These are phyloP conservation scores for Cucumis cinereus DNA, from an alignment of 306 rosid species.

Conservation along the genomic window DNA sequence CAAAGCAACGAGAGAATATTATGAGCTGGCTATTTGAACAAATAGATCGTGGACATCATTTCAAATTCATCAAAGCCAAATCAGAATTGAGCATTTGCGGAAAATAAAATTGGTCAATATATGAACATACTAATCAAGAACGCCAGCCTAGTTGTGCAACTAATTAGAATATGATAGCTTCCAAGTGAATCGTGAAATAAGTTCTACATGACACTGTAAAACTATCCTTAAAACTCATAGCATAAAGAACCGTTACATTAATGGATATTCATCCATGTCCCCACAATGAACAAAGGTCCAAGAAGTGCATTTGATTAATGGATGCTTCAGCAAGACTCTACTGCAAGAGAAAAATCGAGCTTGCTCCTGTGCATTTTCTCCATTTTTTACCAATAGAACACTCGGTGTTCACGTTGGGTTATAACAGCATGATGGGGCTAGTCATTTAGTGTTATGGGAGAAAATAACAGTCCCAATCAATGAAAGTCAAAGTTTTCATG, in stretches of 20 bases:
- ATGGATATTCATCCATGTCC: neutral
- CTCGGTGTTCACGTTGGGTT: neutral
- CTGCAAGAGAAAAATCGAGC: neutral
- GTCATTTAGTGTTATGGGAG: neutral
- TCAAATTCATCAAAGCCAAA: neutral
- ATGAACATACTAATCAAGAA: neutral
- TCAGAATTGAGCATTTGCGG: neutral
- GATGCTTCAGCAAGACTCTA: neutral
- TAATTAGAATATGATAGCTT: neutral
- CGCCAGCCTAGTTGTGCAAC: neutral
- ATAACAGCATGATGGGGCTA: neutral
- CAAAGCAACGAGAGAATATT: slow-evolving; percentile 6
- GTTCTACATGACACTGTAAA: neutral
- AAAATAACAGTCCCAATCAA: neutral
- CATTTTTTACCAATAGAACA: neutral
- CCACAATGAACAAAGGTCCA: neutral
- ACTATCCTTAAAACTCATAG: neutral
- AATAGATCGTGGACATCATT: neutral
- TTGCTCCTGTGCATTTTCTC: neutral
- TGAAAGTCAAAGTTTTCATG: neutral
- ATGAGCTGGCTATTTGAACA: neutral
- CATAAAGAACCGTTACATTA: neutral
- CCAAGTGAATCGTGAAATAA: neutral
- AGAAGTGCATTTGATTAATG: neutral
- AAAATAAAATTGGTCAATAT: neutral